A percentile compares a stretch with the other conserved stretches of the same genome.
Conservation (phyloP, 805 yeast species). For the Kodamaea nitidulidarum region DNA sequence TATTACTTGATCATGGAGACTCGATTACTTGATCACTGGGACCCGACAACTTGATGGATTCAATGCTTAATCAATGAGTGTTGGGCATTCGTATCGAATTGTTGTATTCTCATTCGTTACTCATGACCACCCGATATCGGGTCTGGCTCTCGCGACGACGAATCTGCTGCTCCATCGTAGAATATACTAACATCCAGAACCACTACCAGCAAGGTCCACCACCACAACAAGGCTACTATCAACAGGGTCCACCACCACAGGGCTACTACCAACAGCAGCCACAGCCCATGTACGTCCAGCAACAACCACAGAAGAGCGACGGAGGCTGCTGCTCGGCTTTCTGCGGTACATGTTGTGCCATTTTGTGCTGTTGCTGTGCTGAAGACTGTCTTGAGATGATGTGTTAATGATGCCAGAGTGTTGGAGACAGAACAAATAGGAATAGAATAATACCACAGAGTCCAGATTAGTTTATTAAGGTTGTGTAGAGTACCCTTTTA, state of each 20-base stretch:
- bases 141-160: too few species aligned
- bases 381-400: constrained; percentile 15
- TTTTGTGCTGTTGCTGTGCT: constrained; percentile 17
- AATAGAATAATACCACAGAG: too few species aligned
- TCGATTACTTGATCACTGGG: too few species aligned
- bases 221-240: constrained; percentile 18
- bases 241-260: constrained; percentile 23
- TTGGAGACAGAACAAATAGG: not conserved
- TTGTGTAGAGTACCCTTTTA: too few species aligned
- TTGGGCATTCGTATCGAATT: too few species aligned
- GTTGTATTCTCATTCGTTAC: too few species aligned
- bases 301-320: constrained; percentile 18
- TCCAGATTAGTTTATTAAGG: too few species aligned
- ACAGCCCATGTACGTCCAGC: constrained; percentile 32
- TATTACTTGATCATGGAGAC: too few species aligned
- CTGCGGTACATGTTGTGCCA: constrained; percentile 16
- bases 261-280: constrained; percentile 30
- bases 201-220: constrained; percentile 20
- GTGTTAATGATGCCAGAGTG: constrained; percentile 4
- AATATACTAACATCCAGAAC: constrained; percentile 5
- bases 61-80: too few species aligned
- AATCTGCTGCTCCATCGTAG: not conserved
- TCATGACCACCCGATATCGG: too few species aligned
- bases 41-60: too few species aligned
- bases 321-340: constrained; percentile 24